These are phyloP conservation scores for Triticum urartu DNA, from an alignment of 176 grass and related monocot species.

Conservation along the genomic window DNA sequence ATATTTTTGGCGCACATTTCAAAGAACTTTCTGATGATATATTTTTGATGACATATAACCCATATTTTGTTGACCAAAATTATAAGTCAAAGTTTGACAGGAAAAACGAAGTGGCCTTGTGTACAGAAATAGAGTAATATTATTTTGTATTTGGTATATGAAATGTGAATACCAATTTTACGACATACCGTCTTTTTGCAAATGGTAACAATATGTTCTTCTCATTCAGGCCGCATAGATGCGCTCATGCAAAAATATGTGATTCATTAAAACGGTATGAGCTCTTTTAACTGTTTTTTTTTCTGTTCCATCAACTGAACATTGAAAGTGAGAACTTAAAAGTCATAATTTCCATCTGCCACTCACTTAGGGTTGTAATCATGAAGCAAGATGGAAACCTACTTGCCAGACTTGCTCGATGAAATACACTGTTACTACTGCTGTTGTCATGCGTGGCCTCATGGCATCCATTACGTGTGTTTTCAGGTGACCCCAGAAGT, in stretches of 20 bases:
- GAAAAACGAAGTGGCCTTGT: no score
- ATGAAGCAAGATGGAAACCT: neutral
- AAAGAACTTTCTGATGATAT: no score
- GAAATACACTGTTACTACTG: neutral
- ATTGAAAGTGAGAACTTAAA: neutral
- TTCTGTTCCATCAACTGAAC: neutral
- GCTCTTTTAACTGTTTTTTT: neutral
- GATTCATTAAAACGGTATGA: neutral
- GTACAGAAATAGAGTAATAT: neutral
- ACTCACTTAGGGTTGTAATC: neutral
- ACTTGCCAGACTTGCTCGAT: neutral
- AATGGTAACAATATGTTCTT: constrained; percentile 9
- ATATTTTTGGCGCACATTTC: no score
- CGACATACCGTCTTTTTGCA: neutral
- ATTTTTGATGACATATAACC: no score
- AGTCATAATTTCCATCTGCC: neutral
- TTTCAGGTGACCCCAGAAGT: constrained; percentile 1
- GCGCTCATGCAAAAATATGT: neutral
- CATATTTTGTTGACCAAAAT: no score
- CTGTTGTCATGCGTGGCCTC: neutral
- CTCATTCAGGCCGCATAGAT: constrained; percentile 17
- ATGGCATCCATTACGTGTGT: neutral
- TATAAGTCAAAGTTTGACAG: no score
- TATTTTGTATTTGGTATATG: neutral
- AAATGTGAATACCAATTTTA: neutral